phyloP scores from a whole-genome alignment of 371 early-diverging fungal species.

The Lichtheimia corymbifera region DNA sequence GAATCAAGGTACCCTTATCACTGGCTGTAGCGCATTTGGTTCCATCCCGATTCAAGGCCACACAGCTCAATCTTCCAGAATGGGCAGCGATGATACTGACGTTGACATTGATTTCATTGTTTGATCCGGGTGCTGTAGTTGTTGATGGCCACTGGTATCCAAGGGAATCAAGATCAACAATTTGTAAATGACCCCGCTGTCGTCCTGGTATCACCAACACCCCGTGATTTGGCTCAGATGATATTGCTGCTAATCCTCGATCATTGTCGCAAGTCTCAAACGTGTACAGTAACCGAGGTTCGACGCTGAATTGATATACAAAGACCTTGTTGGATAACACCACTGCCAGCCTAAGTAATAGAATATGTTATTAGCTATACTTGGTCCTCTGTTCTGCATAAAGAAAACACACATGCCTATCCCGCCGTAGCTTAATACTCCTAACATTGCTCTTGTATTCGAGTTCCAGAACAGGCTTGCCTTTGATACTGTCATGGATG shows the following conservation, averaged over 20 bases:
- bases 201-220: constrained; percentile 78
- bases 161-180: constrained; percentile 75
- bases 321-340: constrained; percentile 78
- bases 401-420: constrained; percentile 58
- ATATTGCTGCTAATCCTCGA: constrained; percentile 70
- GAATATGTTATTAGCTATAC: neutral
- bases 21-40: constrained; percentile 81
- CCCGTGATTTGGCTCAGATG: constrained; percentile 60
- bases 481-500: constrained; percentile 82
- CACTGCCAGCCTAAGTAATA: constrained; percentile 70
- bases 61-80: constrained; percentile 68
- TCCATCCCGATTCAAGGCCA: constrained; percentile 80
- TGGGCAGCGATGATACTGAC: constrained; percentile 88
- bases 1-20: constrained; percentile 89
- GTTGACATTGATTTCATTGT: constrained; percentile 46
- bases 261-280: constrained; percentile 88
- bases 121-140: constrained; percentile 8
- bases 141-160: constrained; percentile 27
- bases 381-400: neutral
- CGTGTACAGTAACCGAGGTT: constrained; percentile 73
- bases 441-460: constrained; percentile 84
- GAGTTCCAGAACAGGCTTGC: constrained; percentile 72
- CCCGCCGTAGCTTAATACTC: constrained; percentile 77
- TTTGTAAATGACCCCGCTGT: constrained; percentile 85
- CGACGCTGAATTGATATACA: constrained; percentile 77